Evolutionary conservation across 2,329 filamentous ascomycete species (phyloP).

Genomic region (Epichloe uncinata): DNA sequence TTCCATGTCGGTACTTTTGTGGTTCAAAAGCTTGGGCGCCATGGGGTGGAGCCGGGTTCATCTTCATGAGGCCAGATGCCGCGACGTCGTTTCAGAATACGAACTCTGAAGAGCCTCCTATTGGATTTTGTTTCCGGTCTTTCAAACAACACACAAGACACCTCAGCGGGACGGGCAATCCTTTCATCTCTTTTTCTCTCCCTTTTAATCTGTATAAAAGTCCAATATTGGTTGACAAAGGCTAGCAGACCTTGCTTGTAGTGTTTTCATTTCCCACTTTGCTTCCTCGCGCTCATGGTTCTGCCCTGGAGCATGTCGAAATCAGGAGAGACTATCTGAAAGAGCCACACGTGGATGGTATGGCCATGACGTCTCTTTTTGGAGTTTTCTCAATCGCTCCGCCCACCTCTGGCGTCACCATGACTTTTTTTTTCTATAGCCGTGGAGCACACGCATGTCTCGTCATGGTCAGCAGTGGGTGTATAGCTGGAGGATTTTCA

Average conservation of each 20-base stretch:
- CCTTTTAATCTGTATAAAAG: slow-evolving; percentile 6
- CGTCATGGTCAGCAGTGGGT: not conserved
- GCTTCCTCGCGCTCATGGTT: not conserved
- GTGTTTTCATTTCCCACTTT: slow-evolving; percentile 3
- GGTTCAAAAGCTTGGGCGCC: not conserved
- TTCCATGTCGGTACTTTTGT: not conserved
- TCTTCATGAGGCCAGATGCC: not conserved
- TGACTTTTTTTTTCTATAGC: not conserved
- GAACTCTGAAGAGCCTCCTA: not conserved
- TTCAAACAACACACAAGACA: not conserved
- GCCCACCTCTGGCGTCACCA: not conserved
- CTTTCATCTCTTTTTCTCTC: slow-evolving; percentile 5
- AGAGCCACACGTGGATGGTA: not conserved
- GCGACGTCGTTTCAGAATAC: not conserved
- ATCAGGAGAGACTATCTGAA: not conserved
- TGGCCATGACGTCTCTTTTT: not conserved
- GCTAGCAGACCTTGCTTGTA: not conserved
- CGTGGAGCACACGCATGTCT: not conserved
- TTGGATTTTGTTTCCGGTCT: not conserved
- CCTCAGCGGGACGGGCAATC: slow-evolving; percentile 2
- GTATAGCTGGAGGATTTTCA: slow-evolving; percentile 2
- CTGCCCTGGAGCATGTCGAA: not conserved
- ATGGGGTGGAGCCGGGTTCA: not conserved
- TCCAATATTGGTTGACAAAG: slow-evolving; percentile 6
- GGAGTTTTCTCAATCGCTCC: not conserved